Base-by-base conservation (phyloP, 441 rosid species). In the Jatropha podagrica region DNA sequence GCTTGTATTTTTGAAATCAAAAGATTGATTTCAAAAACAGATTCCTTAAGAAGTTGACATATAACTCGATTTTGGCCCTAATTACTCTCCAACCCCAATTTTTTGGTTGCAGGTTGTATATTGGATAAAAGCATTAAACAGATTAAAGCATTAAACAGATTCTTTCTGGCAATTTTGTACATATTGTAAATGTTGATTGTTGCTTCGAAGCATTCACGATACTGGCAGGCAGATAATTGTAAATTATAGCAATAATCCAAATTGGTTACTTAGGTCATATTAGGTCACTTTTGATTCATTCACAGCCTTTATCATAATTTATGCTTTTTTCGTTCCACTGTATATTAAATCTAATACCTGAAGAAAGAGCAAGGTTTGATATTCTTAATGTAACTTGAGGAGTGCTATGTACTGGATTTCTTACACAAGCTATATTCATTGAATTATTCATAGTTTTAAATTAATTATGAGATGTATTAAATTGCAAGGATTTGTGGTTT, bases 81-180 rank as follows among this genome's bases (percentile, higher is more conserved):
- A 60, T 11, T 44, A 4, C 15, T 40, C 10, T 13, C 40, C 23
- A 56, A 41, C 9, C 8, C 26, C 27, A 37, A 52, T 12, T 20
- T 38, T 68, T 76, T 73, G 60, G 65, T 81, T 79, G 85, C 87
- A 89, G 92, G 81, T 80, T 80, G 82, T 54, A 18, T 79, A 83
- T 82, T 74, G 56, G 41, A 69, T 65, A 26, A 61, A 69, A 65
- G 74, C 68, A 61, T 76, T 68, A 20, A 74, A 46, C 60, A 69
- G 74, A 84, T 84, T 86, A 61, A 69, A 65, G 74, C 68, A 61
- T 76, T 68, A 20, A 74, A 46, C 60, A 69, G 74, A 84, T 84
- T 86, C 78, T 79, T 86, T 88, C 66, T 61, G 52, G 83, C 56
- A 74, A 61, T 74, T 79, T 82, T 81, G 82, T 87, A 77, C 71